Conservation (phyloP, 2,329 filamentous ascomycete genomes). For the Grosmannia huntii region DNA sequence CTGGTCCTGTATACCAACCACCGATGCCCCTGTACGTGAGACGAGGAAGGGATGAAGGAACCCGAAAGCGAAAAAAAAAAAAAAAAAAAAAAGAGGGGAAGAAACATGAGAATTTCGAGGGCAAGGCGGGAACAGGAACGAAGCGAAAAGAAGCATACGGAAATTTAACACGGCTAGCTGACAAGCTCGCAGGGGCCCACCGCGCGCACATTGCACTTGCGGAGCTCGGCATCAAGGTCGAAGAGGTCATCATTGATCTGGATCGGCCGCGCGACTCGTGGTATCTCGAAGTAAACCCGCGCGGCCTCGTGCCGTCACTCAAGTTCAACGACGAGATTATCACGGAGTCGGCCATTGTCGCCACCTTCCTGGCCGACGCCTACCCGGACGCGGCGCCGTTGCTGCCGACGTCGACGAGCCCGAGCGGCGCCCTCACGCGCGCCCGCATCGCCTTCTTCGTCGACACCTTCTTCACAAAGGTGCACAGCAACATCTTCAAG, state of each 20-base stretch:
- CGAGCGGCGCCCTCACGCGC: conserved; percentile 45
- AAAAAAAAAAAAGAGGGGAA: no score
- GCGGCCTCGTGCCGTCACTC: conserved; percentile 63
- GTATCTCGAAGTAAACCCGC: conserved; percentile 68
- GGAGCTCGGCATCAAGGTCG: conserved; percentile 52
- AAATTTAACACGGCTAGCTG: neutral
- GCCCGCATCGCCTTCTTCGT: conserved; percentile 59
- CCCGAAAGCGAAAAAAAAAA: neutral
- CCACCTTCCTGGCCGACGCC: conserved; percentile 56
- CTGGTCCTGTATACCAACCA: conserved; percentile 14
- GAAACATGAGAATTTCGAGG: neutral
- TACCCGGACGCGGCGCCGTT: conserved; percentile 43
- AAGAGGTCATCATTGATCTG: conserved; percentile 64
- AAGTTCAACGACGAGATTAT: conserved; percentile 55
- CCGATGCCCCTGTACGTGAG: conserved; percentile 12
- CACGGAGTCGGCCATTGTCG: conserved; percentile 61
- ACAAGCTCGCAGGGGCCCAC: conserved; percentile 41
- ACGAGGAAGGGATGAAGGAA: no score
- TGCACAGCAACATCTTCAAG: conserved; percentile 33
- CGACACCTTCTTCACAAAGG: conserved; percentile 17
- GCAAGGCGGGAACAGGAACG: neutral
- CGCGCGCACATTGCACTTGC: conserved; percentile 60
- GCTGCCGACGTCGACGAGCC: conserved; percentile 38
- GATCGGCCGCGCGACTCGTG: conserved; percentile 53
- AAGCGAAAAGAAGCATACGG: neutral